Percentiles rank a stretch among this genome's conserved stretches.
These are phyloP conservation scores for Scedosporium minutisporum DNA, from an alignment of 2,329 filamentous ascomycete genomes.

Conservation along the genomic window DNA sequence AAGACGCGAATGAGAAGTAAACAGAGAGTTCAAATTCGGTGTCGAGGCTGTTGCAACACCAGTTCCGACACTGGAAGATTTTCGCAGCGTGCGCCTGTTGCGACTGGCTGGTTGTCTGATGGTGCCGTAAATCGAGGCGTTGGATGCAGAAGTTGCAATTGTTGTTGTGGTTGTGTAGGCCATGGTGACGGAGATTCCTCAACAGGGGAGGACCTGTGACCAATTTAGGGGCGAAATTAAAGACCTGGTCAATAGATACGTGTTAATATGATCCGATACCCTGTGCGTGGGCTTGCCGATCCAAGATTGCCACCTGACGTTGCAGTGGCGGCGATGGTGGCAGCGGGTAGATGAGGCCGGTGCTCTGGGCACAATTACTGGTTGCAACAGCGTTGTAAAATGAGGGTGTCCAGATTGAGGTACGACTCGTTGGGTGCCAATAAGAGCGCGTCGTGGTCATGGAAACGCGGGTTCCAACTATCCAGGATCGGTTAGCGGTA, in stretches of 20 bases:
- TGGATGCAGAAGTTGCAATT: slow-evolving; percentile 34
- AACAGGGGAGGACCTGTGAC: not conserved
- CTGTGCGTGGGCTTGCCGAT: not conserved
- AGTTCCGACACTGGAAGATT: slow-evolving; percentile 24
- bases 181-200: slow-evolving; percentile 7
- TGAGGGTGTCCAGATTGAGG: not conserved
- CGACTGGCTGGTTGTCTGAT: slow-evolving; percentile 31
- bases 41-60: slow-evolving; percentile 42
- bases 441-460: not conserved
- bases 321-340: not conserved
- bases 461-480: not conserved
- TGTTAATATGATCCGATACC: not conserved
- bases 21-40: slow-evolving; percentile 47
- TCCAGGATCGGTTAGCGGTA: not conserved
- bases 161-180: slow-evolving; percentile 6
- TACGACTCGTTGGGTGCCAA: not conserved
- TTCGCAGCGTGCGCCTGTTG: slow-evolving; percentile 30
- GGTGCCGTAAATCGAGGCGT: slow-evolving; percentile 19
- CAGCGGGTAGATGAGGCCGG: not conserved
- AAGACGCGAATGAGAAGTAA: slow-evolving; percentile 38
- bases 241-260: not conserved
- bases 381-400: not conserved
- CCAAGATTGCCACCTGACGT: not conserved
- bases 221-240: not conserved
- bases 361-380: not conserved